These are phyloP conservation scores for Lepidium aucheri DNA, from an alignment of 345 rosid genomes.

Conservation along the genomic window DNA sequence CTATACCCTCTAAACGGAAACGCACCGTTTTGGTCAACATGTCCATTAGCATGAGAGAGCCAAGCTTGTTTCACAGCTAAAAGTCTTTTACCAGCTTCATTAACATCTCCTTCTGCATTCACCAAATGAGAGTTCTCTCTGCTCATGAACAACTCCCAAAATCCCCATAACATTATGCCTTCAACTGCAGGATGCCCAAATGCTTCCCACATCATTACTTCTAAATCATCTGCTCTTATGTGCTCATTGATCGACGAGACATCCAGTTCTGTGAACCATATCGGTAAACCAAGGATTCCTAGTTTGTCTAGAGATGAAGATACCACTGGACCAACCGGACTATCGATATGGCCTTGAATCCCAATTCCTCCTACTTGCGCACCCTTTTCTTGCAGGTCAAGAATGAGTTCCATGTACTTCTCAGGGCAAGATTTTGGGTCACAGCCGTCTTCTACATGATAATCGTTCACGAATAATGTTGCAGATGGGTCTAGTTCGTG, in stretches of 20 bases:
- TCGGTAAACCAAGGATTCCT: slow-evolving; percentile 67
- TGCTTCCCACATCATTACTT: slow-evolving; percentile 87
- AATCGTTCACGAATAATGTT: slow-evolving; percentile 72
- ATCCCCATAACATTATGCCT: slow-evolving; percentile 93
- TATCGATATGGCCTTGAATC: slow-evolving; percentile 85
- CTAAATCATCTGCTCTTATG: slow-evolving; percentile 80
- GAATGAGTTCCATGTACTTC: slow-evolving; percentile 61
- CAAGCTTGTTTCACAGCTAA: slow-evolving; percentile 63
- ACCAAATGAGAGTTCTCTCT: slow-evolving; percentile 66
- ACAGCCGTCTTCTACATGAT: slow-evolving; percentile 78
- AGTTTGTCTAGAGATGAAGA: slow-evolving; percentile 60
- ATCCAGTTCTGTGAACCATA: slow-evolving; percentile 94
- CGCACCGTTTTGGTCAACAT: slow-evolving; percentile 44
- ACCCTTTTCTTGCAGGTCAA: slow-evolving; percentile 71
- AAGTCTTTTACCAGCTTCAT: slow-evolving; percentile 67
- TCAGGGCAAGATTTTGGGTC: slow-evolving; percentile 67
- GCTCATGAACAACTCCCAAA: slow-evolving; percentile 94
- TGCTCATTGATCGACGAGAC: slow-evolving; percentile 66
- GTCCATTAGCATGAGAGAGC: too few species aligned
- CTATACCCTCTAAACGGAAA: slow-evolving; percentile 73
- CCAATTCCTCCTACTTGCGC: slow-evolving; percentile 87
- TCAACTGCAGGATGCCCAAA: slow-evolving; percentile 87
- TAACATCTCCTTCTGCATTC: slow-evolving; percentile 77
- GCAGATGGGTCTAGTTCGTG: slow-evolving; percentile 67
- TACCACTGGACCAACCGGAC: slow-evolving; percentile 71